These are phyloP conservation scores for Dothiorella sarmentorum DNA, from an alignment of 2,329 filamentous ascomycete genomes.

Conservation along the genomic window DNA sequence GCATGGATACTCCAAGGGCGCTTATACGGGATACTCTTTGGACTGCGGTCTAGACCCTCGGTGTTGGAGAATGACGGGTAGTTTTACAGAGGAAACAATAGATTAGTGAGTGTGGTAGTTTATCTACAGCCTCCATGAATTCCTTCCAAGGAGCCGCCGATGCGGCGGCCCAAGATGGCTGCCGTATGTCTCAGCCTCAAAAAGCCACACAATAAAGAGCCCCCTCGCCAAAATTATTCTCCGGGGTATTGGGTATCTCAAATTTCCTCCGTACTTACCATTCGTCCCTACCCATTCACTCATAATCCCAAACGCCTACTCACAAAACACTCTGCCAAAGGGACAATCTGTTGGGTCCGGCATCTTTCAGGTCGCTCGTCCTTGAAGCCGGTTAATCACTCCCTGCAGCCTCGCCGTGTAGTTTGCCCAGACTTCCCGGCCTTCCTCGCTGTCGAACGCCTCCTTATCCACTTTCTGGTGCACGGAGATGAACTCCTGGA, in stretches of 20 bases:
- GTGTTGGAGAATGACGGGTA: neutral
- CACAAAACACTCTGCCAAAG: neutral
- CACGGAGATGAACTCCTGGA: constrained; percentile 60
- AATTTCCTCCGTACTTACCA: constrained; percentile 5
- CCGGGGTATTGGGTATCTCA: constrained; percentile 17
- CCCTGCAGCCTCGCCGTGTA: constrained; percentile 54
- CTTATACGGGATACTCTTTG: neutral
- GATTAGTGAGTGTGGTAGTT: neutral
- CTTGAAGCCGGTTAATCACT: constrained; percentile 48
- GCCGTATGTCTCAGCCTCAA: constrained; percentile 8
- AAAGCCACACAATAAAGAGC: neutral
- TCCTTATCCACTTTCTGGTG: constrained; percentile 55
- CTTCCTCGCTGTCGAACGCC: constrained; percentile 44
- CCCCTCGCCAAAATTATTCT: neutral
- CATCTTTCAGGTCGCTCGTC: neutral
- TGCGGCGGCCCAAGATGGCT: neutral
- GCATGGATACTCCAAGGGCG: neutral
- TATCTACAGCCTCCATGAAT: neutral
- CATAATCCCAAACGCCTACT: constrained; percentile 3
- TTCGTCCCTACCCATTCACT: neutral
- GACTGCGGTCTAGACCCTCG: neutral
- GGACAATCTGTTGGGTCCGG: neutral
- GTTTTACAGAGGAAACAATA: neutral
- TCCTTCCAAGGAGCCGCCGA: neutral
- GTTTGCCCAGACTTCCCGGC: constrained; percentile 44